Evolutionary conservation across 2,329 filamentous ascomycete genomes (phyloP).

Genomic region (Cladosporium sp.): DNA sequence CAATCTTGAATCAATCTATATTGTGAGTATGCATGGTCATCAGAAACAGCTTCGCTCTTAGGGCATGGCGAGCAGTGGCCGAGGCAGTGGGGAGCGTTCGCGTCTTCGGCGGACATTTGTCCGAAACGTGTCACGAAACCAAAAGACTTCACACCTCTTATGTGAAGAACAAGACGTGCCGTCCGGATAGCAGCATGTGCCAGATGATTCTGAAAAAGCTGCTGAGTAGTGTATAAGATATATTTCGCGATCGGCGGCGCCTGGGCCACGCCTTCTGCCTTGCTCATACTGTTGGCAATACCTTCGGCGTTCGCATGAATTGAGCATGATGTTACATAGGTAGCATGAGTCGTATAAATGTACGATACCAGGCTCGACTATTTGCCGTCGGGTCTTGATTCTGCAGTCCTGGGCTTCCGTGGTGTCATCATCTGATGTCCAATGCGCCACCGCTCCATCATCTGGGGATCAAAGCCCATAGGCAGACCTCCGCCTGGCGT

Average conservation of each 20-base stretch:
- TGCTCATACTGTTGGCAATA: too few relatives aligned
- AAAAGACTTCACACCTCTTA: background rate
- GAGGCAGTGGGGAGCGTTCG: background rate
- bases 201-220: too few relatives aligned
- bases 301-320: too few relatives aligned
- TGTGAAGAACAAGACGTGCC: too few relatives aligned
- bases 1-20: too few relatives aligned
- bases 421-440: slow-evolving; percentile 8
- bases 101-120: background rate
- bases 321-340: too few relatives aligned
- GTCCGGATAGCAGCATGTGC: too few relatives aligned
- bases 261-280: too few relatives aligned
- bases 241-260: too few relatives aligned
- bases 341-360: too few relatives aligned
- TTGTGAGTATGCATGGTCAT: background rate
- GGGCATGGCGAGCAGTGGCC: background rate
- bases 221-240: too few relatives aligned
- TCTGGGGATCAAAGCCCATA: slow-evolving; percentile 3
- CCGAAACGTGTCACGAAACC: background rate
- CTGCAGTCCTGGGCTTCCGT: background rate
- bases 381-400: background rate
- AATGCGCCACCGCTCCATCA: slow-evolving; percentile 6
- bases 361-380: background rate
- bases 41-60: background rate
- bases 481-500: background rate